Conservation (phyloP, 345 rosid genomes). For the Salix caprea region DNA sequence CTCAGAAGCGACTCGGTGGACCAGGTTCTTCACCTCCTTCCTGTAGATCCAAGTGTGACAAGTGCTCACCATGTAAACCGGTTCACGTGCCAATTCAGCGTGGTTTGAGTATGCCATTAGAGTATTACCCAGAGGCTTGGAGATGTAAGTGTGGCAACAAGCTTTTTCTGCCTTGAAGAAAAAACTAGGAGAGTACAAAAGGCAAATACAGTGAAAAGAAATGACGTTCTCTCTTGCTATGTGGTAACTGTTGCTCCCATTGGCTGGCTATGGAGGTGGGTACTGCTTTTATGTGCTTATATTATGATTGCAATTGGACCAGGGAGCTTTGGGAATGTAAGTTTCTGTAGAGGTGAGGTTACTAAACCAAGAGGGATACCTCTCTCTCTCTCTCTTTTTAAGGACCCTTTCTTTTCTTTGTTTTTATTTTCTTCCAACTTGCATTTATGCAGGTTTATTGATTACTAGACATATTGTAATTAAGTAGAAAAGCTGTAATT, state of each 20-base stretch:
- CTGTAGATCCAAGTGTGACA: slow-evolving; percentile 84
- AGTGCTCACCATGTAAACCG: slow-evolving; percentile 72
- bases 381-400: neutral
- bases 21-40: slow-evolving; percentile 79
- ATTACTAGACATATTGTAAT: slow-evolving; percentile 20
- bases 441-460: slow-evolving; percentile 27
- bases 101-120: slow-evolving; percentile 57
- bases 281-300: slow-evolving; percentile 5
- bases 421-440: neutral
- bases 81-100: slow-evolving; percentile 91
- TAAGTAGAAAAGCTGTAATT: slow-evolving; percentile 1
- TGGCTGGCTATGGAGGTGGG: slow-evolving; percentile 9
- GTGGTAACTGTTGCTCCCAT: slow-evolving; percentile 4
- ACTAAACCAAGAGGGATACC: slow-evolving; percentile 34
- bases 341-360: slow-evolving; percentile 27
- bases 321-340: slow-evolving; percentile 41
- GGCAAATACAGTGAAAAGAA: neutral
- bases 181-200: neutral
- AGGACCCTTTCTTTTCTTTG: neutral
- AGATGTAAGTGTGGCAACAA: slow-evolving; percentile 87
- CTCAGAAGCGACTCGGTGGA: slow-evolving; percentile 47
- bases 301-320: slow-evolving; percentile 19
- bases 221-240: neutral
- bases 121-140: slow-evolving; percentile 99
- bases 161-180: slow-evolving; percentile 66